Evolutionary conservation across 108 stramenopile species (phyloP).

Genomic region (Cylindrotheca fusiformis): DNA sequence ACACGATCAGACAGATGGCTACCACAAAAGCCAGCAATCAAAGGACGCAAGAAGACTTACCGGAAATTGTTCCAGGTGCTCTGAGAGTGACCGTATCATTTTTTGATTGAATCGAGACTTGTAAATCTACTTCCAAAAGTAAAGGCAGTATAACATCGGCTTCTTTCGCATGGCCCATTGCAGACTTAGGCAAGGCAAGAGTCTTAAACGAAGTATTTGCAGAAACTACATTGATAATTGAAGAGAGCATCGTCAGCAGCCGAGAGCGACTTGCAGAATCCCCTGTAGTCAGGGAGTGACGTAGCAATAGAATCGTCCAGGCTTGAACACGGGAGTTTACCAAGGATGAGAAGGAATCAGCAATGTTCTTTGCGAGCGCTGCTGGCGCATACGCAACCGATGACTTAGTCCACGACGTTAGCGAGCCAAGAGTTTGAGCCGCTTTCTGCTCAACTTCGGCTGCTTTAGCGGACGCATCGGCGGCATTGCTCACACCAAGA

Average conservation of each 20-base stretch:
- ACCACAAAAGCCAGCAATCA: neutral
- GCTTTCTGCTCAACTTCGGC: slow-evolving; percentile 38
- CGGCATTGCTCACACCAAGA: slow-evolving; percentile 21
- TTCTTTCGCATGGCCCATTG: slow-evolving; percentile 32
- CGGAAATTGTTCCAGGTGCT: slow-evolving; percentile 61
- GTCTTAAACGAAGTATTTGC: slow-evolving; percentile 36
- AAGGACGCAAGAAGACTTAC: slow-evolving; percentile 27
- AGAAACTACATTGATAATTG: slow-evolving; percentile 35
- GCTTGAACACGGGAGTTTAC: slow-evolving; percentile 50
- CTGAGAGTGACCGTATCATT: slow-evolving; percentile 36
- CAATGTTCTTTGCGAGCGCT: slow-evolving; percentile 39
- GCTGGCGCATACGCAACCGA: slow-evolving; percentile 42
- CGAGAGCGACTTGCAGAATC: slow-evolving; percentile 43
- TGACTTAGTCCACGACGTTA: slow-evolving; percentile 59
- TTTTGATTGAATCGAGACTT: slow-evolving; percentile 35
- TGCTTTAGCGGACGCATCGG: slow-evolving; percentile 31
- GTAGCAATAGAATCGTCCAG: slow-evolving; percentile 58
- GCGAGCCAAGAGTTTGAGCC: slow-evolving; percentile 30
- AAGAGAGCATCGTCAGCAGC: slow-evolving; percentile 47
- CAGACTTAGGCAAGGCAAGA: slow-evolving; percentile 36
- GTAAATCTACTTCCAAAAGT: slow-evolving; percentile 41
- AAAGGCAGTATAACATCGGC: slow-evolving; percentile 57
- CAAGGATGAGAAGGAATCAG: slow-evolving; percentile 48
- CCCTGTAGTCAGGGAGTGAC: slow-evolving; percentile 60
- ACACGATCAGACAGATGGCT: neutral